These are phyloP conservation scores for Aspergillus phoenicis DNA, from an alignment of 2,329 filamentous ascomycete species.

Conservation along the genomic window DNA sequence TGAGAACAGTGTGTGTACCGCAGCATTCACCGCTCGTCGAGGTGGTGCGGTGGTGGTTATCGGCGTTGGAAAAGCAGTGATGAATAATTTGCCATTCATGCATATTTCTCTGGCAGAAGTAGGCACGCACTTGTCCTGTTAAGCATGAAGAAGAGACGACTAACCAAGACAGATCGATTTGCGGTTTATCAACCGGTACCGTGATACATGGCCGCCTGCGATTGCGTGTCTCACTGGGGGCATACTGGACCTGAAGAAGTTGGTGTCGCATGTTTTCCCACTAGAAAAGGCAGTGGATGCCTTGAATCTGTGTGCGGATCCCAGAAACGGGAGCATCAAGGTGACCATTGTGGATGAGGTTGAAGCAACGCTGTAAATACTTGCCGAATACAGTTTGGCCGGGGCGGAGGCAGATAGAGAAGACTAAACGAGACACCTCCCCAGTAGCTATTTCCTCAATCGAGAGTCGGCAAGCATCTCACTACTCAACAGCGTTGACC, in stretches of 20 bases:
- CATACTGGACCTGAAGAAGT: conserved; percentile 62
- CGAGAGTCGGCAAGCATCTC: too few relatives aligned
- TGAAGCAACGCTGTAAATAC: conserved; percentile 21
- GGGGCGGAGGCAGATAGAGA: not conserved
- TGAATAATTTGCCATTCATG: conserved; percentile 70
- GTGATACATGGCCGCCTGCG: conserved; percentile 69
- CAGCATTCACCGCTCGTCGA: conserved; percentile 58
- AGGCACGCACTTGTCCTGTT: conserved; percentile 10
- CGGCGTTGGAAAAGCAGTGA: conserved; percentile 62
- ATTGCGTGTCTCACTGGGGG: conserved; percentile 63
- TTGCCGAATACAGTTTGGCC: not conserved
- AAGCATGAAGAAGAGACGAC: not conserved
- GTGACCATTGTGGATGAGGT: conserved; percentile 61
- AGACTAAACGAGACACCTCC: not conserved
- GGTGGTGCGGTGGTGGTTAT: conserved; percentile 66
- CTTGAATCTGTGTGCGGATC: conserved; percentile 56
- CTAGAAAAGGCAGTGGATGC: conserved; percentile 65
- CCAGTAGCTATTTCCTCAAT: not conserved
- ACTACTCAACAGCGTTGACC: too few relatives aligned
- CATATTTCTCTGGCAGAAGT: conserved; percentile 63
- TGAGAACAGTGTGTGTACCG: conserved; percentile 64
- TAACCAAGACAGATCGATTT: conserved; percentile 59
- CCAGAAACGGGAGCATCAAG: conserved; percentile 60
- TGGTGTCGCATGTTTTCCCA: conserved; percentile 66
- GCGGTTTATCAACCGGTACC: conserved; percentile 71